Conservation (phyloP, 768 basidiomycete genomes). For the Lenzites betulinus region DNA sequence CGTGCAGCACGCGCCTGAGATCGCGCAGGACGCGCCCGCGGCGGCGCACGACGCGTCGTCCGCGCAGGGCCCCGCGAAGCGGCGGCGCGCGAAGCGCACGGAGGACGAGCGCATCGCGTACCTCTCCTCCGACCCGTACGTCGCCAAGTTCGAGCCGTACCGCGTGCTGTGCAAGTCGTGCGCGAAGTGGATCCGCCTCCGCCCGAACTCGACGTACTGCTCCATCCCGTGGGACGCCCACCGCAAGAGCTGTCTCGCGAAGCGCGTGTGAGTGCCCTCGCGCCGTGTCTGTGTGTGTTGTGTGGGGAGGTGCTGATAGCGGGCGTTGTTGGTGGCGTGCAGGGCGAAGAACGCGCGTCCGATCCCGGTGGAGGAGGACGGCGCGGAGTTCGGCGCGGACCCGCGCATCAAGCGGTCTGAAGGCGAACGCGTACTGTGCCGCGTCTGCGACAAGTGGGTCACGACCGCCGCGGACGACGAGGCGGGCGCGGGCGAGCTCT, state of each 20-base stretch:
- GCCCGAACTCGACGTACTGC: conserved; percentile 85
- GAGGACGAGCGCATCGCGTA: conserved; percentile 79
- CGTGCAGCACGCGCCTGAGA: conserved; percentile 15
- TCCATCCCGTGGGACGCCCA: conserved; percentile 90
- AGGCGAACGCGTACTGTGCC: conserved; percentile 69
- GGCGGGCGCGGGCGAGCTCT: conserved; percentile 59
- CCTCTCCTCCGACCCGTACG: conserved; percentile 67
- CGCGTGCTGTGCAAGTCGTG: conserved; percentile 78
- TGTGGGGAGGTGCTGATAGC: neutral
- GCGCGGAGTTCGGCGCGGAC: conserved; percentile 60
- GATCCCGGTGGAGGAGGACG: conserved; percentile 56
- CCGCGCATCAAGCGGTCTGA: conserved; percentile 76
- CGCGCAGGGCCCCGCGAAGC: conserved; percentile 42
- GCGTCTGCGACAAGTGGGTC: conserved; percentile 71
- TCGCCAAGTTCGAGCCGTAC: conserved; percentile 80
- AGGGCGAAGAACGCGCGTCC: conserved; percentile 38
- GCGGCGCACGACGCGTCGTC: conserved; percentile 18
- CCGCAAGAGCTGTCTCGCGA: conserved; percentile 78
- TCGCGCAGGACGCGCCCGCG: conserved; percentile 10
- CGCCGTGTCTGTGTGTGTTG: neutral
- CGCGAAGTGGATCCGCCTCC: conserved; percentile 85
- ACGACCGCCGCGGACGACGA: conserved; percentile 60
- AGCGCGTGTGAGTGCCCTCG: conserved; percentile 59
- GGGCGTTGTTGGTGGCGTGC: neutral
- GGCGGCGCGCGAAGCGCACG: conserved; percentile 72